Base-by-base conservation (phyloP, 768 basidiomycete species). In the Lactifluus hygrophoroides region DNA sequence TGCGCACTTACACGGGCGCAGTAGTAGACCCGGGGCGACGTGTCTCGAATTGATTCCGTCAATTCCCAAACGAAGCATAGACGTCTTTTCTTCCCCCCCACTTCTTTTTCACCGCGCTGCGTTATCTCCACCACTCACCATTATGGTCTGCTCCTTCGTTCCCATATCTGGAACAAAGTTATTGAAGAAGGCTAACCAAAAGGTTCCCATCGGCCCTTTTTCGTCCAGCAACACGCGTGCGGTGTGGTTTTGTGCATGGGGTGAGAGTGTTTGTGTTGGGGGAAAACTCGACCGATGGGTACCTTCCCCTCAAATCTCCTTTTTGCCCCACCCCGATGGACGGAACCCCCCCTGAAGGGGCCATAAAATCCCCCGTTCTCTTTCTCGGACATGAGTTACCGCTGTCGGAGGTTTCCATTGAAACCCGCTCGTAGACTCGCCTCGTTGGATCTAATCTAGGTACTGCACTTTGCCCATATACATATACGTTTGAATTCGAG, bases 111-210 rank as follows among this genome's bases (percentile, higher is more conserved):
- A n/a, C n/a, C n/a, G n/a, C n/a, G 40, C 25, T 44, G 32, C 32
- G 16, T 44, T 49, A 46, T 43, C 52, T 54, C 52, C 52, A 58
- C 57, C 43, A 27, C 46, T 16, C n/a, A 11, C 23, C 32, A 37
- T 42, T 34, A 45, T 52, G 28, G 50, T 49, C 50, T 42, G 27
- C 34, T 45, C 43, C 49, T 11, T 16, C 52, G 43, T 17, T 58
- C 38, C 57, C 57, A 27, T 17, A 52, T 52, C 27, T 58, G 51
- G 44, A 58, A 58, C 51, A 58, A 51, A 30, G 57, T 40, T 49
- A 13, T 21, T 21, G 21, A 48, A 50, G 34, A 56, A 48, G 25
- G 44, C 35, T 32, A 5, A 10, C 40, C 32, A 14, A 32, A 23
- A 42, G 28, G 40, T 9, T 23, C 38, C 4, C n/a, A 1, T 6